Conservation (phyloP, 345 rosid species). For the Heritiera littoralis region DNA sequence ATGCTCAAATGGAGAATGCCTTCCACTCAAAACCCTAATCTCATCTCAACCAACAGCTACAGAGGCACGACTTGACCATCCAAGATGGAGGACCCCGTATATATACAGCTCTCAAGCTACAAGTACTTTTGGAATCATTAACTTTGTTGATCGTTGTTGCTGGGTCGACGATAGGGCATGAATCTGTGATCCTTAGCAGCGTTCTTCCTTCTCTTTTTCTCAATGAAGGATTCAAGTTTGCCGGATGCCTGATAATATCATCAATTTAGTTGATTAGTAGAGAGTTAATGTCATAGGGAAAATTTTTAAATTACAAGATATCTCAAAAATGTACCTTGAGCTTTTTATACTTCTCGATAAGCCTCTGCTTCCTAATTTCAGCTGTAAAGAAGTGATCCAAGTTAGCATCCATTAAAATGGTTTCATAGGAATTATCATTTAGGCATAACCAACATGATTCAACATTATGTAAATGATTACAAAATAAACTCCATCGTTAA, state of each 20-base stretch:
- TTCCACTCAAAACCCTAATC: neutral
- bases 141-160: conserved; percentile 31
- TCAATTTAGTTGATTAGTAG: conserved; percentile 16
- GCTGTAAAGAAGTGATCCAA: conserved; percentile 52
- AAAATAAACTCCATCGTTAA: neutral
- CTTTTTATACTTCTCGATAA: conserved; percentile 64
- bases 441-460: neutral
- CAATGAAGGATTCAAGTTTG: conserved; percentile 73
- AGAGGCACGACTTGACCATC: neutral
- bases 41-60: neutral
- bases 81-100: neutral
- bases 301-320: neutral
- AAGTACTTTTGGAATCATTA: neutral
- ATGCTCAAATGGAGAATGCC: neutral
- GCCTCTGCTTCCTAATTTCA: conserved; percentile 71
- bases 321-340: conserved; percentile 59
- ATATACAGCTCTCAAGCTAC: conserved; percentile 10
- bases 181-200: conserved; percentile 87
- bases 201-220: conserved; percentile 83
- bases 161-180: conserved; percentile 76
- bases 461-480: neutral
- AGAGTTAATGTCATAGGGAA: neutral
- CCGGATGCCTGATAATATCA: conserved; percentile 63
- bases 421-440: neutral
- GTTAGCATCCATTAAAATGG: conserved; percentile 21